Evolutionary conservation across 2,329 filamentous ascomycete genomes (phyloP).

Genomic region (Cladosporium sp.): DNA sequence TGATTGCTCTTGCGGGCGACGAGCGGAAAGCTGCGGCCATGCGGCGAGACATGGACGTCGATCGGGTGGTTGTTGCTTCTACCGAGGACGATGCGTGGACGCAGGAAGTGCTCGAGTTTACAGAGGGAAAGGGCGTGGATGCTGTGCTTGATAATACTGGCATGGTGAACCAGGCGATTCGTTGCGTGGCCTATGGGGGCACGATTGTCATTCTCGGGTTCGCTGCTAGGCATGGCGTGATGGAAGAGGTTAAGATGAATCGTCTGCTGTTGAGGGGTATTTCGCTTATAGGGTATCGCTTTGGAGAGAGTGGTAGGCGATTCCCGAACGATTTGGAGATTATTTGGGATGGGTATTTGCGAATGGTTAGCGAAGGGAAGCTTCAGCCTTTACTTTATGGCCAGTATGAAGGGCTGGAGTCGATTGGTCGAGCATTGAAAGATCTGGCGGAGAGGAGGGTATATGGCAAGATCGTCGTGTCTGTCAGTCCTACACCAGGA

Average conservation of each 20-base stretch:
- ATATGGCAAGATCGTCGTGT: constrained; percentile 60
- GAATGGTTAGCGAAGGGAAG: constrained; percentile 48
- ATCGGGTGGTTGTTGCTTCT: constrained; percentile 44
- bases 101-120: constrained; percentile 51
- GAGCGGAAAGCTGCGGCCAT: constrained; percentile 41
- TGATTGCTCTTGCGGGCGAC: constrained; percentile 55
- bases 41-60: constrained; percentile 32
- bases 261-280: constrained; percentile 55
- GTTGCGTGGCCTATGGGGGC: constrained; percentile 56
- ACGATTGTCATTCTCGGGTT: constrained; percentile 60
- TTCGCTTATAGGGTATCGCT: constrained; percentile 58
- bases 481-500: constrained; percentile 35
- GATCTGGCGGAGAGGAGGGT: constrained; percentile 53
- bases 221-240: constrained; percentile 53
- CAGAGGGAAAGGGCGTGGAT: constrained; percentile 54
- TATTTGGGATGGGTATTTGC: constrained; percentile 55
- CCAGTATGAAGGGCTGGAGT: constrained; percentile 52
- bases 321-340: constrained; percentile 49
- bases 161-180: constrained; percentile 55
- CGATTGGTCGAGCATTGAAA: constrained; percentile 51
- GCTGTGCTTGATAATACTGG: constrained; percentile 61
- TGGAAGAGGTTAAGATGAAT: constrained; percentile 59
- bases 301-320: constrained; percentile 56
- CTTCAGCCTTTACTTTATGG: constrained; percentile 56
- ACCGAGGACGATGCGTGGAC: constrained; percentile 53